Evolutionary conservation across 2,329 filamentous ascomycete species (phyloP).

Genomic region (Fusarium sp.): DNA sequence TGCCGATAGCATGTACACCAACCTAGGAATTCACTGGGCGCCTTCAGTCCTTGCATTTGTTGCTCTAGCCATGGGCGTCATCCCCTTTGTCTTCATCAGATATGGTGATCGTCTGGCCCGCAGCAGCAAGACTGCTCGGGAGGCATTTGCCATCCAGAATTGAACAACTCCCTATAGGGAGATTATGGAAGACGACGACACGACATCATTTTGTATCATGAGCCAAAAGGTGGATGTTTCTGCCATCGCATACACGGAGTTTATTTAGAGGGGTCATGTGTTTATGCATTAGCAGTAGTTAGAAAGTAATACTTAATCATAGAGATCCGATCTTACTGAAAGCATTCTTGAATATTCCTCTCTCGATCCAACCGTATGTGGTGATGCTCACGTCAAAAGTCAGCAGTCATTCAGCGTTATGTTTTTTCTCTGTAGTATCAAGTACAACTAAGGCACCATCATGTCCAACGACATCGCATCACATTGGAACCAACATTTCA

Average conservation of each 20-base stretch:
- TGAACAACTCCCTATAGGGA: not conserved
- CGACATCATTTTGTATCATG: constrained; percentile 4
- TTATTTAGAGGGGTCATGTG: not conserved
- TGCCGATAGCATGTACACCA: constrained; percentile 48
- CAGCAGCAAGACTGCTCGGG: constrained; percentile 45
- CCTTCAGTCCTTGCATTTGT: constrained; percentile 50
- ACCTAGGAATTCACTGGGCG: constrained; percentile 51
- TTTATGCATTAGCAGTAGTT: not conserved
- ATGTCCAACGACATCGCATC: not conserved
- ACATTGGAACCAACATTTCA: not conserved
- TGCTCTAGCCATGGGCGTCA: constrained; percentile 47
- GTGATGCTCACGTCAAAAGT: not conserved
- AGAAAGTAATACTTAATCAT: not conserved
- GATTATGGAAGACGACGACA: not conserved
- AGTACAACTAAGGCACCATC: not conserved
- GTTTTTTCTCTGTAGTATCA: not conserved
- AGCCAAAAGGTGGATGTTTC: not conserved
- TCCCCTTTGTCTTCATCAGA: constrained; percentile 49
- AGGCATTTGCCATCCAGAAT: constrained; percentile 38
- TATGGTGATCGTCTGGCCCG: constrained; percentile 47
- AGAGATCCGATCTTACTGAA: not conserved
- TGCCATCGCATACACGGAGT: not conserved
- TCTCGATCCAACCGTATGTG: not conserved
- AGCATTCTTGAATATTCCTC: not conserved
- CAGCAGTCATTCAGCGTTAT: not conserved